Conservation (phyloP, 2,329 filamentous ascomycete species). For the Aspergillus phoenicis region DNA sequence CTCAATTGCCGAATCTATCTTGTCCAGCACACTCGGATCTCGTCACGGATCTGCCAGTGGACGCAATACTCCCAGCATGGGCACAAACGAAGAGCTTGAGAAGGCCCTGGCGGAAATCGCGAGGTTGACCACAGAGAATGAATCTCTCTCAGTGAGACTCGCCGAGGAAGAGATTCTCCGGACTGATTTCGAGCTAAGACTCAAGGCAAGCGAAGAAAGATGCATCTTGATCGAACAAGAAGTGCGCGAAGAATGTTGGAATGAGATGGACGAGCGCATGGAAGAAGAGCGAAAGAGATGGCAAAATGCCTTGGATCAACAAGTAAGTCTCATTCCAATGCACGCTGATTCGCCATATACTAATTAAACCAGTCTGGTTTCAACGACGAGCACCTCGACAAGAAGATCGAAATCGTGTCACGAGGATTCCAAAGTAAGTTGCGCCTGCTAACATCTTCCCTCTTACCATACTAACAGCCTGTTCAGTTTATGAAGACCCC, state of each 20-base stretch:
- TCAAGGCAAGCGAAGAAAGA: conserved; percentile 64
- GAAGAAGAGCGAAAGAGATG: conserved; percentile 76
- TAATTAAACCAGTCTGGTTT: conserved; percentile 57
- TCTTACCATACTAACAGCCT: conserved; percentile 19
- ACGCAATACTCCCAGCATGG: conserved; percentile 47
- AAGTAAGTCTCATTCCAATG: conserved; percentile 49
- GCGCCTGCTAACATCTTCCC: background rate
- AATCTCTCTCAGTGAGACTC: conserved; percentile 70
- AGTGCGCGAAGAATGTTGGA: conserved; percentile 84
- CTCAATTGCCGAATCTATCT: conserved; percentile 74
- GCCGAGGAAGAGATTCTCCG: conserved; percentile 71
- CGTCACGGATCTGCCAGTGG: conserved; percentile 40
- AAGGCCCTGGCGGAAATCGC: conserved; percentile 78
- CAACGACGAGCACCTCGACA: conserved; percentile 82
- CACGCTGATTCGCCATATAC: background rate
- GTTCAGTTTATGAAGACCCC: conserved; percentile 51
- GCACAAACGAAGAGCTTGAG: conserved; percentile 70
- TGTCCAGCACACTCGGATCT: conserved; percentile 37
- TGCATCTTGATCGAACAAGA: conserved; percentile 78
- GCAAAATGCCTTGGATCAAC: conserved; percentile 75
- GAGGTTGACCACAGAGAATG: conserved; percentile 75
- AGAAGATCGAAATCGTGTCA: conserved; percentile 76
- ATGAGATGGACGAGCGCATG: conserved; percentile 79
- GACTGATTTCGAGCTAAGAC: conserved; percentile 70
- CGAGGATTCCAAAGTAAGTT: conserved; percentile 53